phyloP scores from a whole-genome alignment of 345 rosid species.

The Hibiscus tridactylites region DNA sequence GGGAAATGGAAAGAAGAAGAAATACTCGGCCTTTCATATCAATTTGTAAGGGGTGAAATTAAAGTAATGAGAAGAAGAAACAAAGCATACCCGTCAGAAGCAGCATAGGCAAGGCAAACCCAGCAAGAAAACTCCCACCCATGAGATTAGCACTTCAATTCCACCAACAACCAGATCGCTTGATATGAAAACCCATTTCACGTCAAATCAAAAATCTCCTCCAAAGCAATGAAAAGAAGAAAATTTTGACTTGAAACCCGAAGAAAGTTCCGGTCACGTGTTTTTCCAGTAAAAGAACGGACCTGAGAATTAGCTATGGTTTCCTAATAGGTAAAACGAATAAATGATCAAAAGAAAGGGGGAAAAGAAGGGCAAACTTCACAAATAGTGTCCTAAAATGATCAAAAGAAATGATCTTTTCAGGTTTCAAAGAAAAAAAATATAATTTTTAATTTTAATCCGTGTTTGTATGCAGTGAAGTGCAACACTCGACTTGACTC shows the following conservation, averaged over 20 bases:
- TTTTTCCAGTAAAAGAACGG: neutral
- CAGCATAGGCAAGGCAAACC: conserved; percentile 70
- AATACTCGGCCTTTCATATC: neutral
- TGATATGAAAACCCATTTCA: conserved; percentile 21
- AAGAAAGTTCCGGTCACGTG: neutral
- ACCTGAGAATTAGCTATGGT: neutral
- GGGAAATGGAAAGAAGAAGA: neutral
- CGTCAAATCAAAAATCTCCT: conserved; percentile 11
- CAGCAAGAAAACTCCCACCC: conserved; percentile 48
- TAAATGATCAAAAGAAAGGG: too few species aligned
- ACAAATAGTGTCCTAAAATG: neutral
- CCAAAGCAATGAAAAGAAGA: neutral
- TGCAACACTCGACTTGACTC: too few species aligned
- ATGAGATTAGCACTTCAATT: conserved; percentile 22
- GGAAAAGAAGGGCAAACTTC: neutral
- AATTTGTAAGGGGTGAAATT: neutral
- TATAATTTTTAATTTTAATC: too few species aligned
- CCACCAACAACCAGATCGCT: conserved; percentile 21
- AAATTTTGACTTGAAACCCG: neutral
- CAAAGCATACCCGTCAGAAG: conserved; percentile 48
- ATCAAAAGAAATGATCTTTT: too few species aligned
- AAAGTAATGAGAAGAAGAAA: neutral
- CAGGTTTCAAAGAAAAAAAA: too few species aligned
- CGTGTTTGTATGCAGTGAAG: too few species aligned
- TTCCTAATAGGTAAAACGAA: neutral